A percentile compares a stretch with the other conserved stretches of the same genome.
These are phyloP conservation scores for Lasiodiplodia sp. DNA, from an alignment of 2,329 filamentous ascomycete species.

Conservation along the genomic window DNA sequence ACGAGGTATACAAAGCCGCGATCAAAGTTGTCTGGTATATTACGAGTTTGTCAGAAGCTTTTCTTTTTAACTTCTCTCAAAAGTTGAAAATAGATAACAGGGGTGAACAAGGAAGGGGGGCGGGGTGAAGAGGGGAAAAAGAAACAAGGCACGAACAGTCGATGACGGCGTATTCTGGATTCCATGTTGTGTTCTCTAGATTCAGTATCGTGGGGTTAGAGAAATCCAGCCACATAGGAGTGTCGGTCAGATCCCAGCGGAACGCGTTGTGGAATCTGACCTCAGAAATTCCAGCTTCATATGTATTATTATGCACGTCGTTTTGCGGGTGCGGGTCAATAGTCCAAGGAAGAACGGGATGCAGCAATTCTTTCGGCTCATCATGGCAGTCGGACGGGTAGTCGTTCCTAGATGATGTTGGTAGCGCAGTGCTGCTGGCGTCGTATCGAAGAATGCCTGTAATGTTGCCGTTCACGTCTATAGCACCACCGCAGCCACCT, in stretches of 20 bases:
- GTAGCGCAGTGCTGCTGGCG: slow-evolving; percentile 29
- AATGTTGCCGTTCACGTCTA: slow-evolving; percentile 35
- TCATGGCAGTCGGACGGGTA: slow-evolving; percentile 37
- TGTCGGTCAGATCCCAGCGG: slow-evolving; percentile 38
- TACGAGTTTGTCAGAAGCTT: neutral
- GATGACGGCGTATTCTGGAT: slow-evolving; percentile 35
- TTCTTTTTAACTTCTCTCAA: neutral
- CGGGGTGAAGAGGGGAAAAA: neutral
- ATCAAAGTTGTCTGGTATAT: slow-evolving; percentile 30
- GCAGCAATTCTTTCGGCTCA: slow-evolving; percentile 37
- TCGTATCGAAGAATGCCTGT: slow-evolving; percentile 38
- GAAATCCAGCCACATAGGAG: slow-evolving; percentile 39
- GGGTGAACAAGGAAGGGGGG: too few relatives aligned
- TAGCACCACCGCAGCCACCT: slow-evolving; percentile 39
- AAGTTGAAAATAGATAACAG: too few relatives aligned
- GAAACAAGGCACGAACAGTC: slow-evolving; percentile 30
- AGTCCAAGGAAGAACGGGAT: slow-evolving; percentile 39
- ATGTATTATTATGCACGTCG: slow-evolving; percentile 35
- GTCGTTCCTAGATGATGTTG: slow-evolving; percentile 32
- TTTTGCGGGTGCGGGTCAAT: slow-evolving; percentile 33
- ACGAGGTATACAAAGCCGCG: slow-evolving; percentile 40
- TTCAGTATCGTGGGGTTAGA: slow-evolving; percentile 39
- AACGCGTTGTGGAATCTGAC: slow-evolving; percentile 25
- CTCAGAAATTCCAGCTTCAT: slow-evolving; percentile 33
- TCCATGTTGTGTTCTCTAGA: slow-evolving; percentile 34